These are phyloP conservation scores for Nematodospora valgi DNA, from an alignment of 805 yeast species.

Conservation along the genomic window DNA sequence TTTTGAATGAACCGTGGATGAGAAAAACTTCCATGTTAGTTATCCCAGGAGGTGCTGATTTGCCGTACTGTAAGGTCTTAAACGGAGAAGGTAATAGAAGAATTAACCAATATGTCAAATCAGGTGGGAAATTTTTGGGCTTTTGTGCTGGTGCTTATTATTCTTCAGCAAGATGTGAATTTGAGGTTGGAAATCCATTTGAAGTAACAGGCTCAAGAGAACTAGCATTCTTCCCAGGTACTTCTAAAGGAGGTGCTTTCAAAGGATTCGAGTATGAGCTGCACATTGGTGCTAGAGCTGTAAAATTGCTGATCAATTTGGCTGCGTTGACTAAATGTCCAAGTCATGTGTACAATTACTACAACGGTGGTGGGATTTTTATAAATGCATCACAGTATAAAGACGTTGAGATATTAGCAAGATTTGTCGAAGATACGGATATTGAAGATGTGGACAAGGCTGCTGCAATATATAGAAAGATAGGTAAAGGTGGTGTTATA, in stretches of 20 bases:
- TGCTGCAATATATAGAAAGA: slow-evolving; percentile 65
- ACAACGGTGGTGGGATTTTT: slow-evolving; percentile 90
- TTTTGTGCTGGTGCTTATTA: slow-evolving; percentile 96
- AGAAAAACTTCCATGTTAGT: slow-evolving; percentile 74
- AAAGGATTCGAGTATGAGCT: slow-evolving; percentile 77
- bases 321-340: slow-evolving; percentile 24
- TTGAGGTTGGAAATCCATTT: slow-evolving; percentile 73
- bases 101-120: slow-evolving; percentile 60
- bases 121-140: slow-evolving; percentile 83
- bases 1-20: slow-evolving; percentile 86
- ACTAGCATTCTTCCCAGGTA: slow-evolving; percentile 77
- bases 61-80: slow-evolving; percentile 73
- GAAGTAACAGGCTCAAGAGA: slow-evolving; percentile 89
- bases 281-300: slow-evolving; percentile 72
- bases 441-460: slow-evolving; percentile 50
- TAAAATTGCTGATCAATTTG: slow-evolving; percentile 39
- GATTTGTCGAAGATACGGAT: slow-evolving; percentile 55
- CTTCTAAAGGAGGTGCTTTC: slow-evolving; percentile 75
- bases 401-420: slow-evolving; percentile 70
- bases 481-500: slow-evolving; percentile 74
- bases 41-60: slow-evolving; percentile 96
- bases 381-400: slow-evolving; percentile 62
- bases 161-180: slow-evolving; percentile 71
- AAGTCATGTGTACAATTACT: slow-evolving; percentile 44
- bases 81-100: slow-evolving; percentile 64